Evolutionary conservation across 176 grass and related monocot genomes (phyloP), one percentile per base, ranked within the genome.

Genomic region (Bromus sterilis): DNA sequence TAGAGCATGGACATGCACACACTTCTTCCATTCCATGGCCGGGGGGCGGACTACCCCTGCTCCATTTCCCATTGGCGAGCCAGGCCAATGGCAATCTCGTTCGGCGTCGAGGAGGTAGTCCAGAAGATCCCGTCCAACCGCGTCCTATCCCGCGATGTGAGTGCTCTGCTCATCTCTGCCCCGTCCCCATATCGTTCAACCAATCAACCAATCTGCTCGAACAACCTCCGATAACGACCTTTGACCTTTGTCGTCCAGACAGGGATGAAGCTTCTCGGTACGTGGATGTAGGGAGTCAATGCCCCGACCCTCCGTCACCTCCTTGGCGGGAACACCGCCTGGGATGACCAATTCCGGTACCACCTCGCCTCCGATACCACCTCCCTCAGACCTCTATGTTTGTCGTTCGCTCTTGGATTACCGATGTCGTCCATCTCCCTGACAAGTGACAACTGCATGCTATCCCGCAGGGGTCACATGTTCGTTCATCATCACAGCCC

Each of bases 51-150:
- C n/a, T n/a, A n/a, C n/a, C n/a, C n/a, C n/a, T n/a, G n/a, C n/a
- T n/a, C 61, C 31, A n/a, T 6, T 32, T 35, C 53, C 78, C 77
- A n/a, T n/a, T n/a, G 36, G 41, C 69, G 24, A 16, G 18, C 13
- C n/a, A 26, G 25, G 14, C 31, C 62, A n/a, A 93, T 86, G 85
- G 87, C 85, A 72, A 89, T 85, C 32, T 75, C 89, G 60, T 83
- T 80, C 70, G 91, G 94, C 58, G 79, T 90, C 18, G 84, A 89
- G 48, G 91, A 90, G 43, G 80, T 94, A 76, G 77, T 94, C 85
- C 67, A 88, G 82, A 90, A 88, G 87, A 89, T 97, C 79, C 86
- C 88, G 18, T 97, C 94, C 67, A 89, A 97, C 58, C 89, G 89
- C 58, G 84, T 80, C 42, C 88, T 80, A 63, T 20, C 44, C 63